Conservation (phyloP, 768 basidiomycete species). For the Tricholoma saponaceum region DNA sequence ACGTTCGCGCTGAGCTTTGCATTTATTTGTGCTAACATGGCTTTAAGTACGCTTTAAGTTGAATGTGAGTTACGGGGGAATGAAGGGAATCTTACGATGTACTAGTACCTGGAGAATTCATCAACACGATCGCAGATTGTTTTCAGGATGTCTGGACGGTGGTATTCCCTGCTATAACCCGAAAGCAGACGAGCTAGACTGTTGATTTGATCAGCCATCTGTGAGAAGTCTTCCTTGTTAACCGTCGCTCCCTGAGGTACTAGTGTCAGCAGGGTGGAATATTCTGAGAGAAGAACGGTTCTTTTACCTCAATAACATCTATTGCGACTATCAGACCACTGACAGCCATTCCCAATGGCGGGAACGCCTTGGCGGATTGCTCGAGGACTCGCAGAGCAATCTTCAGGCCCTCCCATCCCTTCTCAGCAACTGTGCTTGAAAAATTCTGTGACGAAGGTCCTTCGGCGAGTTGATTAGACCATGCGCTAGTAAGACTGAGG, state of each 20-base stretch:
- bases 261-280: neutral
- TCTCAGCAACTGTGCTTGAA: neutral
- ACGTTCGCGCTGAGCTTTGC: neutral
- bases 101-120: neutral
- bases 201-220: neutral
- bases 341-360: neutral
- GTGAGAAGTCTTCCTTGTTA: neutral
- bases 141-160: too few relatives aligned
- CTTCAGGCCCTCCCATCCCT: neutral
- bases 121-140: neutral
- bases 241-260: neutral
- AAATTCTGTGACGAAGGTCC: neutral
- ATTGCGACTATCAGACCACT: neutral
- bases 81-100: too few relatives aligned
- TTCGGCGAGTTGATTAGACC: neutral
- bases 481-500: neutral
- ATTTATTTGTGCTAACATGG: neutral
- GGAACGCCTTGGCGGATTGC: neutral
- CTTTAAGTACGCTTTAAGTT: neutral
- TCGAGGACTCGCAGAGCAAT: neutral
- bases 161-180: neutral
- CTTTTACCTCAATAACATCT: neutral
- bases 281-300: neutral
- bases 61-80: neutral
- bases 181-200: neutral